Evolutionary conservation across 2,329 filamentous ascomycete species (phyloP).

Genomic region (Arthroderma sp.): DNA sequence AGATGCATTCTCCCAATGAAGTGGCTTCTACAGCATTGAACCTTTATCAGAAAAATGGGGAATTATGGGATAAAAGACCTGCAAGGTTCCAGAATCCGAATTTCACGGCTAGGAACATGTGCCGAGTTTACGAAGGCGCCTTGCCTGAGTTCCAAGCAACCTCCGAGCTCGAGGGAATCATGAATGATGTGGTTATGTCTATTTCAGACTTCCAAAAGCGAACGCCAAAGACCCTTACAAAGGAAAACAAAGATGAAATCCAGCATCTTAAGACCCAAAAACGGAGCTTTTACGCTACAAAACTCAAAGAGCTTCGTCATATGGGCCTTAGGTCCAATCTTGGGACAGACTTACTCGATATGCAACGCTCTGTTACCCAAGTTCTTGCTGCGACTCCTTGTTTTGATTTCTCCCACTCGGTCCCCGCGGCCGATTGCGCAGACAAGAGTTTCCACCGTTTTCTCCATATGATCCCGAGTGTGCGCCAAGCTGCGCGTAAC

Average conservation of each 20-base stretch:
- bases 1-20: neutral
- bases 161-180: constrained; percentile 52
- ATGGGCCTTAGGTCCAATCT: constrained; percentile 88
- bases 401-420: constrained; percentile 21
- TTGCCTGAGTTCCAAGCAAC: constrained; percentile 45
- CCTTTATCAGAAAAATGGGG: constrained; percentile 22
- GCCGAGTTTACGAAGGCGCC: constrained; percentile 45
- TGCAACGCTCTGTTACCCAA: constrained; percentile 58
- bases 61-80: constrained; percentile 38
- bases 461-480: constrained; percentile 58
- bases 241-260: constrained; percentile 72
- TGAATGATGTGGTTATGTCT: constrained; percentile 54
- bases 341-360: constrained; percentile 57
- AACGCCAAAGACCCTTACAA: constrained; percentile 67
- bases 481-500: constrained; percentile 54
- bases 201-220: constrained; percentile 67
- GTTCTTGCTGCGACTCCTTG: constrained; percentile 51
- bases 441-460: constrained; percentile 70
- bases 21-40: constrained; percentile 24
- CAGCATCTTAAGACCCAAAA: constrained; percentile 88
- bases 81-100: constrained; percentile 58
- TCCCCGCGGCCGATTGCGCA: constrained; percentile 31
- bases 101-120: constrained; percentile 64
- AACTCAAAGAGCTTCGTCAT: constrained; percentile 63
- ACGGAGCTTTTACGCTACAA: constrained; percentile 79